Conservation (phyloP, 306 rosid species). For the Prunus mongolica region DNA sequence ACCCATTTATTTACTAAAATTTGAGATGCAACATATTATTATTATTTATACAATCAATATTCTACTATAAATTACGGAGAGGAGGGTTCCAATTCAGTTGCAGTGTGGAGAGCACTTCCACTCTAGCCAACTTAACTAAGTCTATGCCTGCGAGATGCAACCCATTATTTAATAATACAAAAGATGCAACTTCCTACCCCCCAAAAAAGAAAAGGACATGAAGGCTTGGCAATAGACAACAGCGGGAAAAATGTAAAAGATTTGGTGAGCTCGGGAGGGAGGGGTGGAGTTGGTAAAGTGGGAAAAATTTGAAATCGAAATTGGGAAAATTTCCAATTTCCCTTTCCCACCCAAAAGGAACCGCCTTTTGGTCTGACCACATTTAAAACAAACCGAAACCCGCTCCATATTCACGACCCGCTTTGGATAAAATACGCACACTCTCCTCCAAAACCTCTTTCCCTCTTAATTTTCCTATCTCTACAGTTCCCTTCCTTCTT, state of each 20-base stretch:
- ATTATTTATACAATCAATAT: no score
- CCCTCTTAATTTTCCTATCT: neutral
- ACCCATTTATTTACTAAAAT: no score
- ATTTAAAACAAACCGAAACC: neutral
- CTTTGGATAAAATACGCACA: neutral
- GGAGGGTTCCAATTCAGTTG: no score
- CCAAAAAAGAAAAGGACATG: neutral
- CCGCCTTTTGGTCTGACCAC: constrained; percentile 11
- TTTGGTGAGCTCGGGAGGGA: no score
- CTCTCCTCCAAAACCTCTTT: neutral
- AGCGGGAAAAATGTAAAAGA: no score
- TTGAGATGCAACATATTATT: no score
- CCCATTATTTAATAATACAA: no score
- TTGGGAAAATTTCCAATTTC: constrained; percentile 13
- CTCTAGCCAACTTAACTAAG: no score
- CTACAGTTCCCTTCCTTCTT: neutral
- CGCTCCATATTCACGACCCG: neutral
- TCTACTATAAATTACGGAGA: accelerated
- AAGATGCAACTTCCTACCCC: no score
- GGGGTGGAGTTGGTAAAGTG: neutral
- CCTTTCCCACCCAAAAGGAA: constrained; percentile 41
- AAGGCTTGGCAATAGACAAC: neutral
- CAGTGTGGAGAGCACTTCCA: accelerated
- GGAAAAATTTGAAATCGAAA: constrained; percentile 15
- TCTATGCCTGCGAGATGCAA: accelerated